Conservation (phyloP, 805 yeast species). For the Saturnispora galanensis region DNA sequence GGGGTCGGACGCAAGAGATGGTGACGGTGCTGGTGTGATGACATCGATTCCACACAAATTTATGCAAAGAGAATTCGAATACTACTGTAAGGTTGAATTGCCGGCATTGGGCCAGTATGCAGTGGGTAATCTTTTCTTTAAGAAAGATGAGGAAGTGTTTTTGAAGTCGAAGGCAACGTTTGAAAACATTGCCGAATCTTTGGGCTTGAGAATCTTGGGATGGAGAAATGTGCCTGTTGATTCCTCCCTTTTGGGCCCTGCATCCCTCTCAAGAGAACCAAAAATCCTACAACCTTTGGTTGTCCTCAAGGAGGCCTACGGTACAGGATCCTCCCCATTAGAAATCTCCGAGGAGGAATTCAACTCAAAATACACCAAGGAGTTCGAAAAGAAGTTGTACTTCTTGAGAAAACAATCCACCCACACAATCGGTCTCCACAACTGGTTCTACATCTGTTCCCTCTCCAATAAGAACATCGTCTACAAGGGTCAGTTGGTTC, state of each 20-base stretch:
- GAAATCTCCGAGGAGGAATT: conserved; percentile 41
- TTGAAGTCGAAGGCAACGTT: conserved; percentile 65
- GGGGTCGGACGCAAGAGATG: conserved; percentile 89
- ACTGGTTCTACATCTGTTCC: conserved; percentile 97
- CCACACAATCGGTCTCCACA: conserved; percentile 84
- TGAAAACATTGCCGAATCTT: conserved; percentile 65
- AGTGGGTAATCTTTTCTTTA: conserved; percentile 89
- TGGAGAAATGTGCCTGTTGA: conserved; percentile 96
- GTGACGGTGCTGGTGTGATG: conserved; percentile 98
- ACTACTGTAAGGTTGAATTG: conserved; percentile 52
- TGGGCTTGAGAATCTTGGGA: conserved; percentile 77
- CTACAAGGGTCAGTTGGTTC: conserved; percentile 96
- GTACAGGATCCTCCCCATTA: conserved; percentile 27
- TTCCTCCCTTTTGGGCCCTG: conserved; percentile 90
- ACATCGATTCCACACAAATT: conserved; percentile 86
- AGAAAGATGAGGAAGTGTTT: conserved; percentile 67
- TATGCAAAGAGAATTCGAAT: conserved; percentile 73
- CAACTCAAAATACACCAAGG: conserved; percentile 44
- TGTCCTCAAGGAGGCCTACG: conserved; percentile 47
- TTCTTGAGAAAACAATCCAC: conserved; percentile 83
- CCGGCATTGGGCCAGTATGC: conserved; percentile 87
- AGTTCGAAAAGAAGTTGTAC: conserved; percentile 75
- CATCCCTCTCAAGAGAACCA: conserved; percentile 90
- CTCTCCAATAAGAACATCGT: conserved; percentile 82
- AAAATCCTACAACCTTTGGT: conserved; percentile 87